These are phyloP conservation scores for Phytophthora lateralis DNA, from an alignment of 352 stramenopile species.

Conservation along the genomic window DNA sequence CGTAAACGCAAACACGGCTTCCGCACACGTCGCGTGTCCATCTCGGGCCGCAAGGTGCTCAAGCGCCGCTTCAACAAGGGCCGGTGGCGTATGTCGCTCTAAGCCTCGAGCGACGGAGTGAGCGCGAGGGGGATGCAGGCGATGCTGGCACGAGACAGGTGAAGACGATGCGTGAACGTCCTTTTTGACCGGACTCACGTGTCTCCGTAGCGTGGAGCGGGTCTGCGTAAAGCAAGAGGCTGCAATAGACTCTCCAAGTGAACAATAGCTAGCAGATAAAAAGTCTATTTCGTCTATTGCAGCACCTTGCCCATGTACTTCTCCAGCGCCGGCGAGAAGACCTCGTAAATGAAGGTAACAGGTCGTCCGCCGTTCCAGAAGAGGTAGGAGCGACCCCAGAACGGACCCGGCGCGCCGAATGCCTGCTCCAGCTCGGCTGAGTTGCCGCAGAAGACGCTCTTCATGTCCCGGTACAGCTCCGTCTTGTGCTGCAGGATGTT, in stretches of 20 bases:
- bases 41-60: slow-evolving; percentile 78
- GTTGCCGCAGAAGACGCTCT: slow-evolving; percentile 73
- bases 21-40: slow-evolving; percentile 73
- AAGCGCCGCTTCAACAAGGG: slow-evolving; percentile 85
- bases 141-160: slow-evolving; percentile 11
- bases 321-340: slow-evolving; percentile 81
- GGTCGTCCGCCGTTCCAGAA: slow-evolving; percentile 84
- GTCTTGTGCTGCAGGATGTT: slow-evolving; percentile 86
- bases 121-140: slow-evolving; percentile 15
- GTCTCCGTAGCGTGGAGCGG: neutral
- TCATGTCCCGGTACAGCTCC: slow-evolving; percentile 88
- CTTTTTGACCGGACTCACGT: too few relatives aligned
- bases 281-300: slow-evolving; percentile 27
- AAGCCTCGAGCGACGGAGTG: slow-evolving; percentile 26
- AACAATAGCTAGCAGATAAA: slow-evolving; percentile 21
- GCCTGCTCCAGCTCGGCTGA: slow-evolving; percentile 59
- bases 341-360: slow-evolving; percentile 89
- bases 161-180: neutral
- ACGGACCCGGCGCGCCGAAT: slow-evolving; percentile 70
- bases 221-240: slow-evolving; percentile 20
- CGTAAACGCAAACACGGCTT: slow-evolving; percentile 90
- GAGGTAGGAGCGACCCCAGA: slow-evolving; percentile 87
- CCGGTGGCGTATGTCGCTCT: slow-evolving; percentile 86
- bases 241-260: slow-evolving; percentile 38
- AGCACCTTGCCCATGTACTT: slow-evolving; percentile 83